Evolutionary conservation across 2,329 filamentous ascomycete species (phyloP), one percentile per base, ranked within the genome.

Genomic region (Periconia sp.): DNA sequence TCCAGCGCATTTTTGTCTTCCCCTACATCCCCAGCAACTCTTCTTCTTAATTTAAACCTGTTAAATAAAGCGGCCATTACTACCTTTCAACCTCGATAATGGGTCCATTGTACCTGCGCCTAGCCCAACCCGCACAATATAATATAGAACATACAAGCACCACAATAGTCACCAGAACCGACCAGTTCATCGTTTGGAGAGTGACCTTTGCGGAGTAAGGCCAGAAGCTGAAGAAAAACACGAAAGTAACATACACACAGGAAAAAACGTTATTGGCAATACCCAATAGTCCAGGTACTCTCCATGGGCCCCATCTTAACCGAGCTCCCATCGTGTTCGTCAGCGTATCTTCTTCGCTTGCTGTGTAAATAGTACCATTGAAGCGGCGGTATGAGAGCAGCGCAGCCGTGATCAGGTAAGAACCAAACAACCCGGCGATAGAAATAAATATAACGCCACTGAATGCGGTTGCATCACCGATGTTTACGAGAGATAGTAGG

Each of bases 401-500:
- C 10, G 16, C 16, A 12, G 23, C 25, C 0, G 31, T 21, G 4
- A 53, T 15, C 4, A 53, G 18, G 22, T 53, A 53, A 9, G 46
- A 50, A n/a, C 24, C 17, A 13, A 47, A 47, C 21, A 53, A 26
- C 3, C 40, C 43, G 10, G 34, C 42, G 4, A 47, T 24, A 13
- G 18, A 21, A 5, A 50, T 17, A 13, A 33, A 41, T 4, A 41
- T 31, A n/a, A 50, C 35, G 11, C 15, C 36, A 26, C 26, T 45
- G 42, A 50, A 46, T 5, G 36, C 46, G 2, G 33, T 26, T 15
- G 24, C 19, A n/a, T 28, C 24, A 12, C 73, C 75, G 44, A 78
- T 69, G 47, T 76, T 76, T 61, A 78, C 74, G 22, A 77, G 57
- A 0, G 69, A 68, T 19, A 78, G 64, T 8, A 76, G 59, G 13